phyloP scores from a whole-genome alignment of 1,284 basidiomycete species.

The Cryptococcus sp. region DNA sequence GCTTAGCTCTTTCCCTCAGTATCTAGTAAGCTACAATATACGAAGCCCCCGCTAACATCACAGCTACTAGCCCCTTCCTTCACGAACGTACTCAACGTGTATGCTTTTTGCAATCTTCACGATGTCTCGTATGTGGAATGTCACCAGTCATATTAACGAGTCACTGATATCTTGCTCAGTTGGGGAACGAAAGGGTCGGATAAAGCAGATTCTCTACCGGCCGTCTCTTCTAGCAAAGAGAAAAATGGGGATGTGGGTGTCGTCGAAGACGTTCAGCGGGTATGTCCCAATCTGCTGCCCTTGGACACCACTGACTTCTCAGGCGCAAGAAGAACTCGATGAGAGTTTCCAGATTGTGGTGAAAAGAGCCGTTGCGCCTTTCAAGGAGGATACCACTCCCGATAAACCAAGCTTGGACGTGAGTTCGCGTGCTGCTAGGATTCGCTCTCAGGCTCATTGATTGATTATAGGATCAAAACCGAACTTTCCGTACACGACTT shows the following conservation, averaged over 20 bases:
- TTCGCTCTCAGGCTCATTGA: slow-evolving; percentile 22
- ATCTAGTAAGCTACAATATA: slow-evolving; percentile 51
- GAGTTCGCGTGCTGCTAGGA: slow-evolving; percentile 13
- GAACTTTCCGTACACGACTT: slow-evolving; percentile 86
- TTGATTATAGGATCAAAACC: slow-evolving; percentile 64
- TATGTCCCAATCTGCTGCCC: slow-evolving; percentile 16
- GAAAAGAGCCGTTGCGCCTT: slow-evolving; percentile 80
- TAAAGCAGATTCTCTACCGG: slow-evolving; percentile 89
- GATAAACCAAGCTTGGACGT: slow-evolving; percentile 82
- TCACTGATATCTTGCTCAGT: slow-evolving; percentile 48
- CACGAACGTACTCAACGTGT: slow-evolving; percentile 91
- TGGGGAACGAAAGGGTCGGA: slow-evolving; percentile 97
- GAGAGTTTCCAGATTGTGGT: slow-evolving; percentile 92
- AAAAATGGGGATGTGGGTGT: slow-evolving; percentile 70
- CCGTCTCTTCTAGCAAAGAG: slow-evolving; percentile 74
- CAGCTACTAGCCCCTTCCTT: slow-evolving; percentile 77
- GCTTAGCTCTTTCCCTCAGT: slow-evolving; percentile 93
- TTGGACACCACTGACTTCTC: not conserved
- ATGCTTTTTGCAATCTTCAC: slow-evolving; percentile 92
- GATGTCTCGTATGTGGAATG: slow-evolving; percentile 57
- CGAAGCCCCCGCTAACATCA: slow-evolving; percentile 6
- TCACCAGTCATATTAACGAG: not conserved
- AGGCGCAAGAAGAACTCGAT: slow-evolving; percentile 77
- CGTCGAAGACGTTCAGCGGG: slow-evolving; percentile 73
- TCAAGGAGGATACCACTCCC: slow-evolving; percentile 59